Evolutionary conservation across 1,284 basidiomycete genomes (phyloP), one percentile per base, ranked within the genome.

Genomic region (Leccinum ponderosum): DNA sequence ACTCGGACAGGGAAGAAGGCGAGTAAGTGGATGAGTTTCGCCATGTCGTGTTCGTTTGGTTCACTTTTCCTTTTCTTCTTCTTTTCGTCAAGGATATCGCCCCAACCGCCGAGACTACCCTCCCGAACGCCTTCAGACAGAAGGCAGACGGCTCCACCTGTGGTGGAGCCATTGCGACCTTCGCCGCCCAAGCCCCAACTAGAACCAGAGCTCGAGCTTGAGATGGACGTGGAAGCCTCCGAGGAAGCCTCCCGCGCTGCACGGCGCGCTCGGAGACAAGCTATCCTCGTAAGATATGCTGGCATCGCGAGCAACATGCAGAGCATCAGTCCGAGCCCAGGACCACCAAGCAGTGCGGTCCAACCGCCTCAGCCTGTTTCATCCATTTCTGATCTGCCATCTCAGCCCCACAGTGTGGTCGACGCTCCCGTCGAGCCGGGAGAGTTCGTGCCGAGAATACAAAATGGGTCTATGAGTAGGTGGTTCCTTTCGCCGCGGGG

Each of bases 261-360:
- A 59, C 84, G 93, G n/a, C 83, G 90, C 33, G 88, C 89, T 27
- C 90, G 86, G 67, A 86, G 94, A 44, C 87, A 89, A 66, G 94
- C 91, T 22, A 95, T 97, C 58, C 79, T 94, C 62, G 93, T 93
- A 59, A 95, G 93, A 75, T 92, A 95, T 75, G 72, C 80, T 8
- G 83, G 84, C 20, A 74, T 79, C 48, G 70, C 80, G 58, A 85
- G 81, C 66, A 73, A 75, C 53, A 62, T 62, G 52, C 72, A 74
- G 57, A 75, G 77, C 54, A 75, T 78, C 64, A 85, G 83, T 62
- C 78, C 81, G 27, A 84, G 83, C 66, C 83, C 83, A 53, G 84
- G 81, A 73, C 81, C 83, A 75, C 81, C 83, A 76, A 87, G 84
- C 73, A 89, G 87, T 87, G 87, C 87, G 82, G 86, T 85, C 69